Evolutionary conservation across 805 yeast species (phyloP).

Genomic region (Lachancea mirantina): DNA sequence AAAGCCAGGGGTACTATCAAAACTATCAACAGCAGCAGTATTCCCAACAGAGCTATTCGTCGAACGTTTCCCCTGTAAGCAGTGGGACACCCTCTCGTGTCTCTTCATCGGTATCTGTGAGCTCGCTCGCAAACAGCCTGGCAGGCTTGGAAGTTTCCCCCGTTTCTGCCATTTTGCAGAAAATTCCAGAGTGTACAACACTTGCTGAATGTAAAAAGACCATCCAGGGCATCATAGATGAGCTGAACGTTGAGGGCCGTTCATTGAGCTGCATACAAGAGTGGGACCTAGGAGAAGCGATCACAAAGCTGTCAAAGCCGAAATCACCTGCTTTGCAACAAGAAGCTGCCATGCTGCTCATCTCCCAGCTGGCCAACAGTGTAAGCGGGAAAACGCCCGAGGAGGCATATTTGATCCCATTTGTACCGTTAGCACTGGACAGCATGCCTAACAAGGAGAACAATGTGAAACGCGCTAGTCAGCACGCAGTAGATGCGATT

Average conservation of each 20-base stretch:
- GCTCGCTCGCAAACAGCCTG: constrained; percentile 66
- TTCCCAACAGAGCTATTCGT: constrained; percentile 15
- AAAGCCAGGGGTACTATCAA: constrained; percentile 13
- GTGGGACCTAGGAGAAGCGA: constrained; percentile 59
- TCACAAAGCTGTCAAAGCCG: constrained; percentile 60
- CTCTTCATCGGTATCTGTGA: constrained; percentile 65
- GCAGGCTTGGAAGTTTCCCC: constrained; percentile 61
- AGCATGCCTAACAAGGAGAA: constrained; percentile 80
- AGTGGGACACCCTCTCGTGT: constrained; percentile 35
- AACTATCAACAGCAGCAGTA: constrained; percentile 25
- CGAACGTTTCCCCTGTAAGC: constrained; percentile 31
- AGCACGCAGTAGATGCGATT: constrained; percentile 62
- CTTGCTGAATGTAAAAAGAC: constrained; percentile 33
- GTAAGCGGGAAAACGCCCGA: constrained; percentile 63
- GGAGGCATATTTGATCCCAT: constrained; percentile 64
- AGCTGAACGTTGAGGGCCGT: constrained; percentile 39
- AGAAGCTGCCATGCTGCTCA: constrained; percentile 64
- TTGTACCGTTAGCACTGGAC: constrained; percentile 61
- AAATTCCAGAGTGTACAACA: constrained; percentile 27
- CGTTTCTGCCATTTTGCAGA: constrained; percentile 46
- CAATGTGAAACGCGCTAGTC: constrained; percentile 81
- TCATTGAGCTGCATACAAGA: constrained; percentile 39
- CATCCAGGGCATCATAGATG: constrained; percentile 38
- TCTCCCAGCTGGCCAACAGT: constrained; percentile 51
- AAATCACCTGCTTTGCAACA: constrained; percentile 69